These are phyloP conservation scores for Trametes versicolor DNA, from an alignment of 1,284 basidiomycete genomes.

Conservation along the genomic window DNA sequence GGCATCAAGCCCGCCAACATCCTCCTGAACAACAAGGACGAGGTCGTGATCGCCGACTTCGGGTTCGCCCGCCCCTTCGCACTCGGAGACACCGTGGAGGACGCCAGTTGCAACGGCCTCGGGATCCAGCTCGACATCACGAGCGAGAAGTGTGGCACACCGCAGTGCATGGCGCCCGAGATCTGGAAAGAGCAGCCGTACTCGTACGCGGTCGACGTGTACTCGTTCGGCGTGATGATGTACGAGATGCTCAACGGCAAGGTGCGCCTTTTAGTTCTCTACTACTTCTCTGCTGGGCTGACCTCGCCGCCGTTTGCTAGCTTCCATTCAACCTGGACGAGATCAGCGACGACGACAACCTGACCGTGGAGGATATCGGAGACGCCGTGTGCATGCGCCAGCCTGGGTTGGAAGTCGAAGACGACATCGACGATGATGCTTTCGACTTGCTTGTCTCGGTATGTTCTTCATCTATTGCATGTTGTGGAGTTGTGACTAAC, in stretches of 20 bases:
- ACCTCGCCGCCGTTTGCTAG: background rate
- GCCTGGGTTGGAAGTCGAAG: background rate
- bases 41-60: conserved; percentile 73
- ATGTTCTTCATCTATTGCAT: background rate
- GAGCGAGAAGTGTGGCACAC: conserved; percentile 33
- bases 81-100: conserved; percentile 53
- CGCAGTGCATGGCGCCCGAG: conserved; percentile 71
- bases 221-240: conserved; percentile 62
- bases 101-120: background rate
- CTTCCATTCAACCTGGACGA: conserved; percentile 5
- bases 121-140: conserved; percentile 5
- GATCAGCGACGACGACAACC: background rate
- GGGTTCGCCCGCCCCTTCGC: conserved; percentile 62
- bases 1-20: conserved; percentile 68
- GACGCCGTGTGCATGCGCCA: too few species aligned
- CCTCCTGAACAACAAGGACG: conserved; percentile 66
- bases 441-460: conserved; percentile 26
- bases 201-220: conserved; percentile 53
- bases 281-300: background rate
- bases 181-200: conserved; percentile 58
- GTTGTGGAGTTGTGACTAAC: background rate
- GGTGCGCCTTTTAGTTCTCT: conserved; percentile 17
- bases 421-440: conserved; percentile 19
- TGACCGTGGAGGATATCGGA: too few species aligned
- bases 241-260: conserved; percentile 67